These are phyloP conservation scores for Neonectria neomacrospora DNA, from an alignment of 2,329 filamentous ascomycete species.

Conservation along the genomic window DNA sequence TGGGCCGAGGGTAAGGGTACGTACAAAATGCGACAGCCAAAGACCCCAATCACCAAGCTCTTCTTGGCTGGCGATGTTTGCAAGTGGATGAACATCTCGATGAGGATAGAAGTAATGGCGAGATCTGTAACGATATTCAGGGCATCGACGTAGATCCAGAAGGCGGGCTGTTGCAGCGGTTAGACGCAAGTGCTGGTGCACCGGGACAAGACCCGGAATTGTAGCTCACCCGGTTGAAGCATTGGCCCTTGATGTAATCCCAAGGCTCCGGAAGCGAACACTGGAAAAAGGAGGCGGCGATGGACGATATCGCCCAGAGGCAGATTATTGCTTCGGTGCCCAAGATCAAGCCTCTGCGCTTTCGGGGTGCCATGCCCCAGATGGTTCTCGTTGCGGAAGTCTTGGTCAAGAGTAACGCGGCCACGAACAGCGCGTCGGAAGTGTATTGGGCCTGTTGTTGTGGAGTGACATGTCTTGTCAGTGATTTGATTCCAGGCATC, in stretches of 20 bases:
- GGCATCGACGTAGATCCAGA: conserved; percentile 29
- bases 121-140: conserved; percentile 30
- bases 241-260: conserved; percentile 30
- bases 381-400: conserved; percentile 36
- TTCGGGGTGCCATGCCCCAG: conserved; percentile 32
- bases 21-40: conserved; percentile 29
- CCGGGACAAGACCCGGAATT: background rate
- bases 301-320: conserved; percentile 29
- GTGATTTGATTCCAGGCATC: background rate
- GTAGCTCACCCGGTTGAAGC: conserved; percentile 30
- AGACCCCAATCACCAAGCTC: conserved; percentile 27
- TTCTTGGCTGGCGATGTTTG: conserved; percentile 25
- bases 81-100: conserved; percentile 20
- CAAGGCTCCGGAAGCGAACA: conserved; percentile 34
- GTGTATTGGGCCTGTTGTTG: conserved; percentile 26
- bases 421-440: conserved; percentile 30
- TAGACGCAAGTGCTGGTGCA: background rate
- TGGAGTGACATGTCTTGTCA: background rate
- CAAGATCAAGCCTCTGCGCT: conserved; percentile 21
- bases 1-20: background rate
- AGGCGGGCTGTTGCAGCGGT: conserved; percentile 7
- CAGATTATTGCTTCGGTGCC: conserved; percentile 26
- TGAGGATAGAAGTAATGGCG: conserved; percentile 20
- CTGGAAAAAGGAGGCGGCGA: conserved; percentile 26
- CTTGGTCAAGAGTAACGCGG: conserved; percentile 29